phyloP scores from a whole-genome alignment of 305 asterid species.

The Solanum hybrid region DNA sequence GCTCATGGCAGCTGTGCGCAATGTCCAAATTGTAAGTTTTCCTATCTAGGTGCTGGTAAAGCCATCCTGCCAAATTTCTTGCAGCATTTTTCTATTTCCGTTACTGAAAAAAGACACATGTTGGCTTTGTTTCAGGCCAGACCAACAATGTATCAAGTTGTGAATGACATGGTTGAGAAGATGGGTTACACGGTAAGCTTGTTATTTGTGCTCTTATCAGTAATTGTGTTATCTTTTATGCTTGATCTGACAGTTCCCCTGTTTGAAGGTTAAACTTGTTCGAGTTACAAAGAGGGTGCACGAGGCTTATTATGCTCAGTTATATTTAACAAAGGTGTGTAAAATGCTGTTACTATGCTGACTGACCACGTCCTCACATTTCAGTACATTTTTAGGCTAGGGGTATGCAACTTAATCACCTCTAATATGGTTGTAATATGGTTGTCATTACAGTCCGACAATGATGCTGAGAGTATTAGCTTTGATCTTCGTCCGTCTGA shows the following conservation, averaged over 20 bases:
- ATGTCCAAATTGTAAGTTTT: conserved; percentile 76
- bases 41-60: neutral
- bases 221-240: neutral
- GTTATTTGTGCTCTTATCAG: neutral
- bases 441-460: conserved; percentile 41
- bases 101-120: neutral
- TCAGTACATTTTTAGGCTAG: neutral
- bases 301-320: conserved; percentile 88
- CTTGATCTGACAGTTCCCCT: conserved; percentile 3
- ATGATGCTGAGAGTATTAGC: conserved; percentile 58
- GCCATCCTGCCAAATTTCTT: neutral
- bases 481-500: conserved; percentile 92
- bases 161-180: conserved; percentile 87
- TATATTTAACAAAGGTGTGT: conserved; percentile 68
- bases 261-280: conserved; percentile 68
- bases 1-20: conserved; percentile 93
- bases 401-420: neutral
- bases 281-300: conserved; percentile 96
- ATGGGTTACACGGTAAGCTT: conserved; percentile 85
- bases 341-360: neutral
- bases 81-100: neutral
- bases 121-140: conserved; percentile 51
- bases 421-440: conserved; percentile 6
- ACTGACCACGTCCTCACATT: neutral
- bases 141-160: conserved; percentile 91